Conservation (phyloP, 1,284 basidiomycete species). For the Austroboletus rostrupii region DNA sequence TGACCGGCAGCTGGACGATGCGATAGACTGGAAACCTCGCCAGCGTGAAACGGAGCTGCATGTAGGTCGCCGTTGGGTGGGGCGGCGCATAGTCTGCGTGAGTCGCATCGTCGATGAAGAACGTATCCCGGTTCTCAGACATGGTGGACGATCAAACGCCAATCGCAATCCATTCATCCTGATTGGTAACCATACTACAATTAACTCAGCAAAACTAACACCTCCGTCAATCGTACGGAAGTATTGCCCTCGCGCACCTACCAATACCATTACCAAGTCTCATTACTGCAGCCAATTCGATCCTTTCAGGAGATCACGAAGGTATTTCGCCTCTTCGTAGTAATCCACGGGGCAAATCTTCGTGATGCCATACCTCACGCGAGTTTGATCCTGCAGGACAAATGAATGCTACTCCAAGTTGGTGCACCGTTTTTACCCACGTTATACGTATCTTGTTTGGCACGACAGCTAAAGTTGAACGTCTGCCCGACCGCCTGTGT, state of each 20-base stretch:
- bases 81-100: constrained; percentile 11
- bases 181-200: too few species aligned
- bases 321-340: constrained; percentile 59
- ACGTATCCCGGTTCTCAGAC: constrained; percentile 1
- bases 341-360: constrained; percentile 69
- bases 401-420: not conserved
- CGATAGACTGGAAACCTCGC: constrained; percentile 31
- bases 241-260: not conserved
- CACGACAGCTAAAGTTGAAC: constrained; percentile 85
- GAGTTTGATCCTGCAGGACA: constrained; percentile 59
- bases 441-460: constrained; percentile 85
- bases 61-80: constrained; percentile 18
- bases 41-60: constrained; percentile 33
- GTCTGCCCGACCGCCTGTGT: constrained; percentile 65
- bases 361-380: constrained; percentile 80
- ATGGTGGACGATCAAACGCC: constrained; percentile 1
- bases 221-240: not conserved
- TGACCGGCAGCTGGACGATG: constrained; percentile 29
- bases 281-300: constrained; percentile 36
- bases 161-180: not conserved
- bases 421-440: constrained; percentile 41
- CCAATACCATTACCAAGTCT: not conserved
- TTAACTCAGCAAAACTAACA: too few species aligned
- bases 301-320: constrained; percentile 51
- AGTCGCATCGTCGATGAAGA: not conserved